Evolutionary conservation across 108 stramenopile species (phyloP), one percentile per base, ranked within the genome.

Genomic region (Pseudonitzschia multiseries): DNA sequence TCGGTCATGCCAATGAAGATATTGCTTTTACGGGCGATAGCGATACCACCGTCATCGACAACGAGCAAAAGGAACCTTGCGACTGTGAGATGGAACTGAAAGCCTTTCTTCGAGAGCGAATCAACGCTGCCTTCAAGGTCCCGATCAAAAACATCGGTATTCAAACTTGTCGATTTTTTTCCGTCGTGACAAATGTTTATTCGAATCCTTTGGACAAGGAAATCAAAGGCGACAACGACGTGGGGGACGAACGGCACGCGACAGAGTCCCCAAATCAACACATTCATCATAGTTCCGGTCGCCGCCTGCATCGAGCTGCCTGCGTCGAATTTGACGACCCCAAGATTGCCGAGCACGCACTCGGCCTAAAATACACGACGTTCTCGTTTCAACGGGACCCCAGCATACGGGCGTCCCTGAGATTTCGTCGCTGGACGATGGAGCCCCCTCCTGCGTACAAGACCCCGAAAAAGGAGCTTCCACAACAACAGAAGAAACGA

Each of bases 261-360:
- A 22, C n/a, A 17, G 40, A 40, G 14, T 17, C 32, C 9, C 17
- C 33, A 15, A n/a, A 62, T 17, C 12, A 4, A 31, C 4, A 62
- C 17, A 33, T 0, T n/a, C 32, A 62, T 9, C 61, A 20, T 31
- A 32, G 20, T 21, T 62, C 36, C n/a, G 33, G 20, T 40, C 61
- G 32, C 36, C 61, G 61, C 36, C 32, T 33, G 12, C 61, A 40
- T 17, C 18, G 17, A 33, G 61, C 61, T 4, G 61, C 61, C 17
- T 62, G 61, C n/a, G 33, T 62, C 36, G 61, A 62, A 62, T 62
- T 62, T 17, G 61, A 62, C 3, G 33, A 62, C n/a, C 61, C 61
- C 15, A 62, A 40, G 33, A 33, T 40, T 33, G 61, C 61, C 15
- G 61, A 62, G 36, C n/a, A 62, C 31, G 13, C 32, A 13, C 20